Conservation (phyloP, 805 yeast genomes). For the Lachancea sp. region DNA sequence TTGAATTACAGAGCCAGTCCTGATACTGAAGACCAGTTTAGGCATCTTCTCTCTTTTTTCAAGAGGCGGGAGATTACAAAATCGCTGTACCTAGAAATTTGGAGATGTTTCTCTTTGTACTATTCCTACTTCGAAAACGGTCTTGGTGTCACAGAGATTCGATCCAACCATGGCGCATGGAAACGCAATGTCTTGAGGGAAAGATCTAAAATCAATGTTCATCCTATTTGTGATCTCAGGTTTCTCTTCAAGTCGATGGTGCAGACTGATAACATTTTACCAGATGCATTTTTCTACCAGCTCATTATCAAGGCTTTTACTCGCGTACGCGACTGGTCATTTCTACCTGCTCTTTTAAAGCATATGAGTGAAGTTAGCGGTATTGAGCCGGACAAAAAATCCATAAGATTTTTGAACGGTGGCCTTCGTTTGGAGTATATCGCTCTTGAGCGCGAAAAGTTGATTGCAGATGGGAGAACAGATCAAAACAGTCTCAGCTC, state of each 20-base stretch:
- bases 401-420: constrained; percentile 14
- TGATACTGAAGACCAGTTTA: constrained; percentile 8
- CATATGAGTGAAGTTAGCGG: constrained; percentile 16
- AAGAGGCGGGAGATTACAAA: constrained; percentile 15
- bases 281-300: constrained; percentile 14
- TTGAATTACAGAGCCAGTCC: constrained; percentile 17
- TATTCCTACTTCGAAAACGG: constrained; percentile 10
- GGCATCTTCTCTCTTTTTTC: constrained; percentile 7
- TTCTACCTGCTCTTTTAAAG: constrained; percentile 18
- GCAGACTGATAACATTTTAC: constrained; percentile 18
- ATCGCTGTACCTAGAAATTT: constrained; percentile 29
- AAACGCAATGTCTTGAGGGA: constrained; percentile 7
- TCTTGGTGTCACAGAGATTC: constrained; percentile 11
- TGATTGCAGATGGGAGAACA: not conserved
- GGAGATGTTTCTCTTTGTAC: constrained; percentile 26
- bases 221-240: constrained; percentile 13
- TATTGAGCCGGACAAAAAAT: constrained; percentile 8
- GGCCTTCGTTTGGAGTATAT: constrained; percentile 21
- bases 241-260: constrained; percentile 17
- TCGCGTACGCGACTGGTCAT: constrained; percentile 21
- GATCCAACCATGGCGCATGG: constrained; percentile 16
- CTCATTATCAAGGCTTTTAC: constrained; percentile 18
- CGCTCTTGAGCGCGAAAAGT: constrained; percentile 4
- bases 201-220: constrained; percentile 8
- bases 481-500: not conserved